Evolutionary conservation across 352 stramenopile species (phyloP).

Genomic region (Pythium aquatile): DNA sequence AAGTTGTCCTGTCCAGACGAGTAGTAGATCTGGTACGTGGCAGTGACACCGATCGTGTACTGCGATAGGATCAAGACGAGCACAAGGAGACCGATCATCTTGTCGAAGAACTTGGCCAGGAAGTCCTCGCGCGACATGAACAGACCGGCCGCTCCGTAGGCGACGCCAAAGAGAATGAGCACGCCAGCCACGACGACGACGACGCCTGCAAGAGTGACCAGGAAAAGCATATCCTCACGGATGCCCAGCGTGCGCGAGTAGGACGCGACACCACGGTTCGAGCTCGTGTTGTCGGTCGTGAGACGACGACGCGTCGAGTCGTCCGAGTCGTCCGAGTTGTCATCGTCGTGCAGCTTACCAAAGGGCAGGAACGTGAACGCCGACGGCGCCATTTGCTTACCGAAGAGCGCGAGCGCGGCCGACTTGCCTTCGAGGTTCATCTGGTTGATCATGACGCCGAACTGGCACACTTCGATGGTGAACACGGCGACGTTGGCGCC

Average conservation of each 20-base stretch:
- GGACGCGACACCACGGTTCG: slow-evolving; percentile 57
- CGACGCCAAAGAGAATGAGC: slow-evolving; percentile 57
- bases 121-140: slow-evolving; percentile 75
- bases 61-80: slow-evolving; percentile 77
- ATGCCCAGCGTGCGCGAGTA: slow-evolving; percentile 75
- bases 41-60: slow-evolving; percentile 84
- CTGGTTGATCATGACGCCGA: slow-evolving; percentile 74
- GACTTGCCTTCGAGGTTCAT: slow-evolving; percentile 74
- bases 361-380: slow-evolving; percentile 81
- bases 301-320: slow-evolving; percentile 35
- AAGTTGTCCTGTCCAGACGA: slow-evolving; percentile 53
- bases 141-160: slow-evolving; percentile 49
- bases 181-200: slow-evolving; percentile 71
- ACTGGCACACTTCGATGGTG: slow-evolving; percentile 81
- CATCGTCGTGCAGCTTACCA: slow-evolving; percentile 45
- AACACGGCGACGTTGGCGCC: slow-evolving; percentile 66
- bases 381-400: slow-evolving; percentile 70
- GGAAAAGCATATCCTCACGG: slow-evolving; percentile 77
- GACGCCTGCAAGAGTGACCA: slow-evolving; percentile 75
- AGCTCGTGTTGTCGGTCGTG: slow-evolving; percentile 20
- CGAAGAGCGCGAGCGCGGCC: slow-evolving; percentile 60
- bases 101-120: slow-evolving; percentile 79
- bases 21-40: slow-evolving; percentile 84
- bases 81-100: slow-evolving; percentile 78
- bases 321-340: slow-evolving; percentile 15